Evolutionary conservation across 371 early-diverging fungal species (phyloP).

Genomic region (Mucor racemosus): DNA sequence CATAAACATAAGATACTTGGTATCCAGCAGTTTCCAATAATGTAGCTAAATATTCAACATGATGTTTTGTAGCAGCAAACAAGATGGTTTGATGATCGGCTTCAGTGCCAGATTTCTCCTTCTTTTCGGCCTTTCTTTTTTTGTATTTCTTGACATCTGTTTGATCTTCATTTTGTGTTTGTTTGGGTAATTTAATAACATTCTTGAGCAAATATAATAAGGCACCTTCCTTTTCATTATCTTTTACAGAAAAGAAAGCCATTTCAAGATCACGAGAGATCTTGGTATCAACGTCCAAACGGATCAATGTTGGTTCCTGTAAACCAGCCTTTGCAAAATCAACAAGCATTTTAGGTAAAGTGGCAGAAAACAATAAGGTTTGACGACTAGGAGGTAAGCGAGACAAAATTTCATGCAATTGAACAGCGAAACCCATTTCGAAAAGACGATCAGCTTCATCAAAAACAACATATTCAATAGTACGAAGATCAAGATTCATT

Average conservation of each 20-base stretch:
- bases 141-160: conserved; percentile 17
- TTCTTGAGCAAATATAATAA: conserved; percentile 81
- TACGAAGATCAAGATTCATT: conserved; percentile 86
- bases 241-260: conserved; percentile 86
- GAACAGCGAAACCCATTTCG: conserved; percentile 97
- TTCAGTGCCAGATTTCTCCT: conserved; percentile 49
- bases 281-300: conserved; percentile 94
- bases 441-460: conserved; percentile 99
- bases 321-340: conserved; percentile 97
- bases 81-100: conserved; percentile 82
- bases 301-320: conserved; percentile 89
- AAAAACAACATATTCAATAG: conserved; percentile 95
- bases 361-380: conserved; percentile 94
- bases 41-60: conserved; percentile 90
- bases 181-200: conserved; percentile 74
- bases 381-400: conserved; percentile 86
- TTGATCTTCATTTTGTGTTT: conserved; percentile 33
- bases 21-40: conserved; percentile 77
- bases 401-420: conserved; percentile 88
- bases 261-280: conserved; percentile 91
- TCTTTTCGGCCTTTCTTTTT: conserved; percentile 48
- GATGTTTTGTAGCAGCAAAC: conserved; percentile 95
- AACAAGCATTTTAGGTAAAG: conserved; percentile 88
- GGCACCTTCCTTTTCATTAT: conserved; percentile 89
- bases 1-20: conserved; percentile 87